phyloP scores from a whole-genome alignment of 345 rosid species.

The Nephelium lappaceum region DNA sequence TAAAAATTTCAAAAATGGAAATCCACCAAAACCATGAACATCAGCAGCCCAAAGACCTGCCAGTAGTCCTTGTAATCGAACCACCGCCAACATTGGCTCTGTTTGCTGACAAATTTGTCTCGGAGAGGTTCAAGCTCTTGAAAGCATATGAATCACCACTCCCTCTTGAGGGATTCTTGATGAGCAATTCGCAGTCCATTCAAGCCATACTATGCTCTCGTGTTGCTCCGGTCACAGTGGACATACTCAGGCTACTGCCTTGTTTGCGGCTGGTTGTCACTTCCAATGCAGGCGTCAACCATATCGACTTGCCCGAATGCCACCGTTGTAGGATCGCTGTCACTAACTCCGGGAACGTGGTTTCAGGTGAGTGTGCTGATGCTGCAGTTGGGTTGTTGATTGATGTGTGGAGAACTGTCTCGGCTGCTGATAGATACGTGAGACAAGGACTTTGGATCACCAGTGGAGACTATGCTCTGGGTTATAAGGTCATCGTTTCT shows the following conservation, averaged over 20 bases:
- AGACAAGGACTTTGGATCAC: conserved; percentile 49
- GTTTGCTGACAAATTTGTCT: conserved; percentile 5
- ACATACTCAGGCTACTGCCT: conserved; percentile 44
- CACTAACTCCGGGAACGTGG: conserved; percentile 44
- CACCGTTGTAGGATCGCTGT: conserved; percentile 52
- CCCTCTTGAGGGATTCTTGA: conserved; percentile 41
- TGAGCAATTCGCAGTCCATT: conserved; percentile 35
- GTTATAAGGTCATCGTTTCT: conserved; percentile 40
- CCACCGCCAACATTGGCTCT: conserved; percentile 23
- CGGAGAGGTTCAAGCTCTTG: conserved; percentile 25
- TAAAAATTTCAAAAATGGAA: no score
- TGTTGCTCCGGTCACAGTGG: conserved; percentile 23
- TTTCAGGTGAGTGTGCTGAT: conserved; percentile 58
- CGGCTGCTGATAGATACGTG: conserved; percentile 47
- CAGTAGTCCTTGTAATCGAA: conserved; percentile 20
- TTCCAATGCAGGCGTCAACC: conserved; percentile 57
- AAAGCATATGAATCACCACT: conserved; percentile 35
- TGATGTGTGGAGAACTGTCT: conserved; percentile 52
- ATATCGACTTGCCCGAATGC: conserved; percentile 56
- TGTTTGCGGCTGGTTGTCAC: conserved; percentile 45
- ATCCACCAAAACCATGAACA: neutral
- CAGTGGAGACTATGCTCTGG: conserved; percentile 43
- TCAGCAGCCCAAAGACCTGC: conserved; percentile 3
- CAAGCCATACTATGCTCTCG: conserved; percentile 39
- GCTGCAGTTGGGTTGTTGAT: conserved; percentile 56